Conservation (phyloP, 2,329 filamentous ascomycete species). For the Venturia aucupariae region DNA sequence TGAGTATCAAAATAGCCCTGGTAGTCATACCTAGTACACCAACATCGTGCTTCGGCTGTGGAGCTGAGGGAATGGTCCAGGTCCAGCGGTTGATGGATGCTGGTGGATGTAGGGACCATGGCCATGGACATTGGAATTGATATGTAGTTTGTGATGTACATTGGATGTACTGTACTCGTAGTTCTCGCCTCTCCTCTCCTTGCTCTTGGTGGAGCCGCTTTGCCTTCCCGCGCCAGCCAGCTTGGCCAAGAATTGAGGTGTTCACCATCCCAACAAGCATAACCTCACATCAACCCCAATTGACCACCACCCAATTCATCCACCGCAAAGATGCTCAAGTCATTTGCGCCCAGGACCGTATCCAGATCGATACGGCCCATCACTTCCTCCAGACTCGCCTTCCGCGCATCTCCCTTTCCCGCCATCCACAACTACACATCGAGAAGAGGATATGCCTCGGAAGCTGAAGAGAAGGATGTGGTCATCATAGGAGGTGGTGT, state of each 20-base stretch:
- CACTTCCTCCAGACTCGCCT: slow-evolving; percentile 5
- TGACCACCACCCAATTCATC: background rate
- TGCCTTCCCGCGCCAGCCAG: background rate
- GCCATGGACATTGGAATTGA: background rate
- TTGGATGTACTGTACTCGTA: too few relatives aligned
- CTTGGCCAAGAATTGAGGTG: background rate
- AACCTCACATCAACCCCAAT: background rate
- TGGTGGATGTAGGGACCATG: background rate
- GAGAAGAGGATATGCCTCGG: slow-evolving; percentile 8
- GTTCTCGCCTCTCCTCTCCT: background rate
- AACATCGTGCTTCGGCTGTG: too few relatives aligned
- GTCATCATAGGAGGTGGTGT: slow-evolving; percentile 98
- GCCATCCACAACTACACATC: slow-evolving; percentile 5
- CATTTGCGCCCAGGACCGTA: slow-evolving; percentile 4
- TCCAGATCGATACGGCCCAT: slow-evolving; percentile 4
- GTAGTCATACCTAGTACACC: too few relatives aligned
- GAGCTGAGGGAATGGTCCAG: background rate
- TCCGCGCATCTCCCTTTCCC: slow-evolving; percentile 12
- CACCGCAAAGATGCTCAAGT: slow-evolving; percentile 8
- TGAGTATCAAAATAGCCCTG: background rate
- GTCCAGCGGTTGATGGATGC: background rate
- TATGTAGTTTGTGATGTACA: background rate
- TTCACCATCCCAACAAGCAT: slow-evolving; percentile 1
- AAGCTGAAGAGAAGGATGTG: slow-evolving; percentile 81
- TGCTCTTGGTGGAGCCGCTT: background rate